A percentile compares a stretch with the other conserved stretches of the same genome.
These are phyloP conservation scores for Taiozyma onychis DNA, from an alignment of 1,139 yeast genomes.

Conservation along the genomic window DNA sequence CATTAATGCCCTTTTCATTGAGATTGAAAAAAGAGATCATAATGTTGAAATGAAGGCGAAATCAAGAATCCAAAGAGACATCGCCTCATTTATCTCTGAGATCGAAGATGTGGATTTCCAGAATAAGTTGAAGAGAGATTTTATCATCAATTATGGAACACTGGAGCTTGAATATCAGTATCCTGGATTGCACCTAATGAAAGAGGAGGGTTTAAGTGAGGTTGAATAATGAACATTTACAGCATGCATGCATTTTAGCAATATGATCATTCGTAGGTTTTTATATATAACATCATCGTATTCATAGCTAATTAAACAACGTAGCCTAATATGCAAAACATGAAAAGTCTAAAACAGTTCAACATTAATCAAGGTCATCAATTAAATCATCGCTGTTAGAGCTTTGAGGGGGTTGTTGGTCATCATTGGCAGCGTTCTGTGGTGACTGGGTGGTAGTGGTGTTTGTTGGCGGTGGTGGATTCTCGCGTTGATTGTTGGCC, in stretches of 20 bases:
- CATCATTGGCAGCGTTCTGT: not conserved
- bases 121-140: constrained; percentile 5
- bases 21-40: constrained; percentile 12
- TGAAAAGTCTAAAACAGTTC: not conserved
- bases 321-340: not conserved
- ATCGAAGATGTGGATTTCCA: constrained; percentile 12
- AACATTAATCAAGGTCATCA: constrained; percentile 1
- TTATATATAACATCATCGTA: not conserved
- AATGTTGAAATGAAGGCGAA: constrained; percentile 15
- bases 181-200: constrained; percentile 25
- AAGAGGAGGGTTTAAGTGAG: constrained; percentile 29
- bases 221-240: constrained; percentile 22
- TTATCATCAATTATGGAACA: constrained; percentile 16
- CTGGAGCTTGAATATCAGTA: constrained; percentile 22
- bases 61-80: constrained; percentile 18
- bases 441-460: not conserved
- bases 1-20: constrained; percentile 22
- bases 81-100: constrained; percentile 11
- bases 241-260: not conserved
- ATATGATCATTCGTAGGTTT: not conserved
- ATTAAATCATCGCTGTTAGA: not conserved
- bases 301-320: not conserved
- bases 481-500: not conserved
- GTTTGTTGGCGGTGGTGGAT: not conserved
- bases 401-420: not conserved